Evolutionary conservation across 805 yeast genomes (phyloP), one percentile per base, ranked within the genome.

Genomic region (Candida alai): DNA sequence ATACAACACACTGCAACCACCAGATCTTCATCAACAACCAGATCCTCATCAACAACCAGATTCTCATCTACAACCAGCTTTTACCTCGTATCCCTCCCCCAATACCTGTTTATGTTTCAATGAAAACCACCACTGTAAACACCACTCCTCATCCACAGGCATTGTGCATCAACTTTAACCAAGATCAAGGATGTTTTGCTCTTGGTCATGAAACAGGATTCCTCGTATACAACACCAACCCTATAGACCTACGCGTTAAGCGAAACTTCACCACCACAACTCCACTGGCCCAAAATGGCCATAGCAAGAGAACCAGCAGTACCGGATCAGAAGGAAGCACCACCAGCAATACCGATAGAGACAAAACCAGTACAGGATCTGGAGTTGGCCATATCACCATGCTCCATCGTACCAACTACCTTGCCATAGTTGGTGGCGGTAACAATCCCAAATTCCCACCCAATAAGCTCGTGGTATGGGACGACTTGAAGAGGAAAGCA

Each of bases 371-470:
- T 3, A 8, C 35, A 4, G 67, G 65, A 1, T 49, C 64, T 4
- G 96, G 96, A 0, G 78, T 89, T 17, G 95, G 93, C 2, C 64
- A 70, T 21, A 76, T 84, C 2, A 67, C 80, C 28, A 86, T 90
- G 95, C 77, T 90, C 5, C 84, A 87, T 54, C 73, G 96, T 27
- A 88, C 97, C 0, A 90, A 90, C 60, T 89, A 88, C 53, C 69
- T 90, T 34, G 96, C 90, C 1, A 60, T 93, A 27, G 85, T 88
- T 0, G 96, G 97, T 1, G 96, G 96, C 12, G 96, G 96, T 1
- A 70, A 73, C 42, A 72, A 71, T 39, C 96, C 96, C 15, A 70
- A 76, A 41, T 85, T 77, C 49, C 84, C 96, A 1, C 69, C 76
- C 45, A 86, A 85, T 60, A 84, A 84, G 54, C 74, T 88, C 24